Conservation (phyloP, 192 early-diverging fungal species). For the Umbelopsis sp. region DNA sequence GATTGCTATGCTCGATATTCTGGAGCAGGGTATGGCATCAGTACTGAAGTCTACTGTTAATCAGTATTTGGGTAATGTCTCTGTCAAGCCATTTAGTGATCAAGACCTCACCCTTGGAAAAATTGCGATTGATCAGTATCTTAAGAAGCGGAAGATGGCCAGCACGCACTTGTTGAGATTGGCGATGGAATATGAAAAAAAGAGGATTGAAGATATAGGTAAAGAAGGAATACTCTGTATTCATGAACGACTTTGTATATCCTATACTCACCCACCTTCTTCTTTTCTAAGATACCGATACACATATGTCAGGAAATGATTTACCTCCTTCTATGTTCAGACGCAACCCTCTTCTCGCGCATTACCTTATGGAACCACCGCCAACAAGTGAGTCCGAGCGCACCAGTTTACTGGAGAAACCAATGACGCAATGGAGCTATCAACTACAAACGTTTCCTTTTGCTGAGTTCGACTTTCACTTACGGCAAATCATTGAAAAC, state of each 20-base stretch:
- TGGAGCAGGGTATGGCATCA: not conserved
- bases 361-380: not conserved
- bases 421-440: constrained; percentile 17
- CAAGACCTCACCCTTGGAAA: constrained; percentile 26
- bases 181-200: not conserved
- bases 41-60: not conserved
- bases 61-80: constrained; percentile 21
- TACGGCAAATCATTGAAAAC: constrained; percentile 15
- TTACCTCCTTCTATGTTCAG: not conserved
- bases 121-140: not conserved
- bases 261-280: too few relatives aligned
- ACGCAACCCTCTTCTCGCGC: constrained; percentile 13
- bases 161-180: not conserved
- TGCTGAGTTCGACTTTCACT: constrained; percentile 13
- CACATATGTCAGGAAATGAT: not conserved
- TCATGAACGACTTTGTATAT: too few relatives aligned
- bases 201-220: not conserved
- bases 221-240: not conserved
- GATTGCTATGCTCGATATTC: not conserved
- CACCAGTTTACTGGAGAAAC: not conserved
- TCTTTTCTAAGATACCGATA: not conserved
- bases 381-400: constrained; percentile 15
- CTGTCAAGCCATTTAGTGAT: not conserved
- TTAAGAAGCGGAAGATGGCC: not conserved
- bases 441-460: constrained; percentile 10